Evolutionary conservation across 225 moss, liverwort and hornwort genomes (phyloP).

Genomic region (Rhytidiadelphus loreus): DNA sequence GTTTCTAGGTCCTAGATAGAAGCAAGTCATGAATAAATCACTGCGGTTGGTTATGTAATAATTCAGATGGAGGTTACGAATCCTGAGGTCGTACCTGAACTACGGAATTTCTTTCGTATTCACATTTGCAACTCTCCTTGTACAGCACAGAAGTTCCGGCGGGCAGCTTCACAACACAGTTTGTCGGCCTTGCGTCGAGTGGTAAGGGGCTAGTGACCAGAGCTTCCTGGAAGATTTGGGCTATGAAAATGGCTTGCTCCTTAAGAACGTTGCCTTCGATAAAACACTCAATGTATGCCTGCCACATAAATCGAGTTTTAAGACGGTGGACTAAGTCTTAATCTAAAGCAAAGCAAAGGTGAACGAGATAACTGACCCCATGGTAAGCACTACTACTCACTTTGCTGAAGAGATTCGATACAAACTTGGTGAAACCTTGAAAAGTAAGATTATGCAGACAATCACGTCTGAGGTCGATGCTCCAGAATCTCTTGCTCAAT

Average conservation of each 20-base stretch:
- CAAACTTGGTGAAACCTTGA: slow-evolving; percentile 44
- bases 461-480: slow-evolving; percentile 46
- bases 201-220: slow-evolving; percentile 43
- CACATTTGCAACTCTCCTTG: slow-evolving; percentile 51
- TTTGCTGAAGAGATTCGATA: slow-evolving; percentile 48
- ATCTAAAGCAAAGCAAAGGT: neutral
- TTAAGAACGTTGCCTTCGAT: slow-evolving; percentile 67
- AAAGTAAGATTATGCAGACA: slow-evolving; percentile 35
- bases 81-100: slow-evolving; percentile 36
- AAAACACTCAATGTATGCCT: slow-evolving; percentile 73
- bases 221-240: slow-evolving; percentile 52
- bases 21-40: neutral
- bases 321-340: neutral
- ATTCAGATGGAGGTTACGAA: neutral
- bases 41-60: neutral
- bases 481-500: slow-evolving; percentile 70
- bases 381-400: neutral
- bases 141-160: slow-evolving; percentile 33
- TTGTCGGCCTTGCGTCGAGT: slow-evolving; percentile 25
- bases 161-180: slow-evolving; percentile 63
- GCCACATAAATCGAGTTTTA: neutral
- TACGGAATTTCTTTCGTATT: slow-evolving; percentile 65
- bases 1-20: neutral
- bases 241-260: slow-evolving; percentile 53
- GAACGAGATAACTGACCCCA: neutral